Conservation (phyloP, 805 yeast genomes). For the Lachancea mirantina region DNA sequence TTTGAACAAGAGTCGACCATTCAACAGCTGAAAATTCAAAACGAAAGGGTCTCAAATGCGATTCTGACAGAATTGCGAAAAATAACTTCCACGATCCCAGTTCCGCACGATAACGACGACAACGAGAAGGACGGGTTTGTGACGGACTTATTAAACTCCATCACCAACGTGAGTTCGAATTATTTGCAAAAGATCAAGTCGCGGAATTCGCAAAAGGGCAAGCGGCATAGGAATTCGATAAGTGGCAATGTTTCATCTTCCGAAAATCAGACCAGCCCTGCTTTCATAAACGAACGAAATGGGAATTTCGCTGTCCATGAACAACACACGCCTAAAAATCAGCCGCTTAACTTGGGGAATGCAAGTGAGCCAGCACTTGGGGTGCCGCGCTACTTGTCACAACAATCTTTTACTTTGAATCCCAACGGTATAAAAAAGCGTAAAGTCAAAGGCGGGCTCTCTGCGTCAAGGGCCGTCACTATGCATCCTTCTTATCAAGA, state of each 20-base stretch:
- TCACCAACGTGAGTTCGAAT: conserved; percentile 24
- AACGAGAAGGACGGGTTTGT: conserved; percentile 17
- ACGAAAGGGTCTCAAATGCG: conserved; percentile 1
- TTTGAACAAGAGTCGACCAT: conserved; percentile 18
- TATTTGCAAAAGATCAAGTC: conserved; percentile 18
- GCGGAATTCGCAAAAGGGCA: conserved; percentile 6
- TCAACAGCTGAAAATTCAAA: conserved; percentile 10
- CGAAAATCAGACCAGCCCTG: neutral
- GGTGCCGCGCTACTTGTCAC: conserved; percentile 4
- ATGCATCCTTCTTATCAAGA: conserved; percentile 2
- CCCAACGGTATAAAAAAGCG: conserved; percentile 30
- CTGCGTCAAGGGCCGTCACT: conserved; percentile 1
- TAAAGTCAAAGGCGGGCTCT: conserved; percentile 6
- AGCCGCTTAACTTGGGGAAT: neutral
- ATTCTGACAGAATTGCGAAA: conserved; percentile 6
- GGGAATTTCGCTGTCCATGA: no score
- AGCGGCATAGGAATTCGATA: conserved; percentile 7
- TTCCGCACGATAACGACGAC: conserved; percentile 5
- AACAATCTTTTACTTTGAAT: conserved; percentile 21
- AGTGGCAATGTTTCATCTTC: conserved; percentile 3
- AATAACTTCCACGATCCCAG: conserved; percentile 1
- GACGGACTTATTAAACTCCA: conserved; percentile 25
- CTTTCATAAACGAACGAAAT: neutral
- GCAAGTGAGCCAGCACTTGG: conserved; percentile 1
- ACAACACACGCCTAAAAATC: neutral